Evolutionary conservation across 2,329 filamentous ascomycete genomes (phyloP).

Genomic region (Colletotrichum costaricense): DNA sequence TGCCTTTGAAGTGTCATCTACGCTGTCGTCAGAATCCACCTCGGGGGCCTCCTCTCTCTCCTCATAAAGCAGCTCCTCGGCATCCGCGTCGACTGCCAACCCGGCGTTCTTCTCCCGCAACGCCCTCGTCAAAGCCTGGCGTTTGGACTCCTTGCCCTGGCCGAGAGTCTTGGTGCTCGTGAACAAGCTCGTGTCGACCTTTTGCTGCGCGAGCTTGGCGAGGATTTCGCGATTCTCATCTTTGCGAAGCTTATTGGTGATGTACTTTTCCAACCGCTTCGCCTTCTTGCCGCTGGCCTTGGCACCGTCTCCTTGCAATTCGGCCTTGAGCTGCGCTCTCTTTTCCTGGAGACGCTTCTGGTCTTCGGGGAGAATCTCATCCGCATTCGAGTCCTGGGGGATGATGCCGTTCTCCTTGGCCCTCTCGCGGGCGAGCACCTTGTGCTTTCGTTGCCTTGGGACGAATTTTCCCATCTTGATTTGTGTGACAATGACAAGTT

Average conservation of each 20-base stretch:
- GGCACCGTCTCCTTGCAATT: constrained; percentile 60
- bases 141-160: constrained; percentile 76
- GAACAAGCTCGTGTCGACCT: constrained; percentile 85
- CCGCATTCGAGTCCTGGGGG: constrained; percentile 65
- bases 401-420: constrained; percentile 54
- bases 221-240: constrained; percentile 90
- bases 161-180: constrained; percentile 83
- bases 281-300: constrained; percentile 75
- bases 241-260: constrained; percentile 91
- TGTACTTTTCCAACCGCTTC: constrained; percentile 75
- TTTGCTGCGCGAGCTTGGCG: constrained; percentile 82
- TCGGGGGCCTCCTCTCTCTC: constrained; percentile 43
- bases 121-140: constrained; percentile 73
- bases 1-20: constrained; percentile 37
- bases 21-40: constrained; percentile 46
- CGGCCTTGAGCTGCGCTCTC: constrained; percentile 65
- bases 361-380: constrained; percentile 60
- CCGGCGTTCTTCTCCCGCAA: constrained; percentile 75
- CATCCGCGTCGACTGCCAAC: constrained; percentile 64
- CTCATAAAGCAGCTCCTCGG: constrained; percentile 65
- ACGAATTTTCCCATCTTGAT: constrained; percentile 65
- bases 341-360: constrained; percentile 63
- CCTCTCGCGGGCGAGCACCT: constrained; percentile 73
- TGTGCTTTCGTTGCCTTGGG: constrained; percentile 75
- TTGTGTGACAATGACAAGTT: background rate